Evolutionary conservation across 331 rosid species (phyloP), one percentile per base, ranked within the genome.

Genomic region (Stylosanthes scabra): DNA sequence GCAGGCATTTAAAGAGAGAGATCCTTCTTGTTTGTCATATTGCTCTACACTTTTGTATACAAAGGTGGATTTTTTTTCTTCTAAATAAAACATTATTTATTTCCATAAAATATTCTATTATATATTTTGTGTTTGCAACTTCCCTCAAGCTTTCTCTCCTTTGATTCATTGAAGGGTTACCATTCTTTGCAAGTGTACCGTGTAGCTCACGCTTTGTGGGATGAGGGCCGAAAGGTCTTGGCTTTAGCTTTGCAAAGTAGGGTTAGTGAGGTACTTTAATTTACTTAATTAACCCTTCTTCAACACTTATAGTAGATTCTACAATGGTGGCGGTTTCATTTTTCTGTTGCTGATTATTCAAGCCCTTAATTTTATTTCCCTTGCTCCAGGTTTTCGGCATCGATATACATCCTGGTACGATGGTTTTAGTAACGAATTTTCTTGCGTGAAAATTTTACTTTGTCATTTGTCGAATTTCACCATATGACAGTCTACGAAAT

Each of bases 331-430:
- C 27, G 5, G n/a, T 70, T 67, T 61, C 46, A 40, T 20, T 20
- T 50, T 61, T 54, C 13, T 60, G 28, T 50, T 66, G 54, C 13
- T 60, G 51, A 27, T 70, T 25, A 69, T 69, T 59, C 42, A 67
- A 16, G 13, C 29, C 41, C 9, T 5, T 49, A 72, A 62, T 69
- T 69, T 25, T 74, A 62, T 69, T 69, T 25, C 72, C 57, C 37
- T 29, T 66, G 40, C 50, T 40, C 76, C 74, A 91, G 94, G 97
- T 88, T 78, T 87, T 88, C 50, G 85, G 90, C 51, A 84, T 90
- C 61, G 97, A 90, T 78, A 88, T 88, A 76, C 97, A 90, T 79
- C 94, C 97, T 3, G 96, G 96, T 88, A 82, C 16, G 70, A 66
- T 80, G 25, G 45, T 61, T 71, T 49, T 49, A 7, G 2, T 49